Percentiles rank a stretch among this genome's conserved stretches.
Evolutionary conservation across 1,139 yeast genomes (phyloP).

Genomic region (Sugiyamaella paludigena): DNA sequence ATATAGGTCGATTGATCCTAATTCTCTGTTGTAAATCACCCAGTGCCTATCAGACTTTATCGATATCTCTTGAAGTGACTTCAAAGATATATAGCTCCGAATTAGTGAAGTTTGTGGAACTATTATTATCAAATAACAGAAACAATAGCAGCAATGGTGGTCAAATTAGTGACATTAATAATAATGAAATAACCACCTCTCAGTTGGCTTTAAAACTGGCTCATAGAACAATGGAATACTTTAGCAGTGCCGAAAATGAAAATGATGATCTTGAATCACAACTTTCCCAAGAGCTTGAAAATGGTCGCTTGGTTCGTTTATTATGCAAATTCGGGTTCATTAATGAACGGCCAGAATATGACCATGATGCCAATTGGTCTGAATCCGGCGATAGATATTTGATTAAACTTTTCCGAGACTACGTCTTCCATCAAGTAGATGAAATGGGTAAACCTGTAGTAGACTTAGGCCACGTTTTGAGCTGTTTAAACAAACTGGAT

Average conservation of each 20-base stretch:
- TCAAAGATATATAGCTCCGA: slow-evolving; percentile 21
- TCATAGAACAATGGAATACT: slow-evolving; percentile 25
- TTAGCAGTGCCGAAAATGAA: slow-evolving; percentile 54
- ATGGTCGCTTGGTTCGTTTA: slow-evolving; percentile 80
- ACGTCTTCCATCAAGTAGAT: slow-evolving; percentile 79
- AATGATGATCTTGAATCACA: slow-evolving; percentile 67
- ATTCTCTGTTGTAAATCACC: slow-evolving; percentile 47
- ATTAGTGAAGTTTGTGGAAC: slow-evolving; percentile 22
- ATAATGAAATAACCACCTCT: slow-evolving; percentile 8
- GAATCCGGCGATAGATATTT: slow-evolving; percentile 78
- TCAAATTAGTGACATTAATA: slow-evolving; percentile 7
- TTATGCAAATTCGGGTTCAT: slow-evolving; percentile 78
- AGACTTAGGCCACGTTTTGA: slow-evolving; percentile 79
- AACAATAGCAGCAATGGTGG: not conserved
- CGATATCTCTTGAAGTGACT: slow-evolving; percentile 23
- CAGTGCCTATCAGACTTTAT: slow-evolving; percentile 26
- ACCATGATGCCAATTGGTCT: slow-evolving; percentile 59
- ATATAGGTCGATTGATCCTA: slow-evolving; percentile 59
- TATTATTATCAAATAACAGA: slow-evolving; percentile 14
- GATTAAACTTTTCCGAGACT: slow-evolving; percentile 75
- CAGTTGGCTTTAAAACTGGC: slow-evolving; percentile 26
- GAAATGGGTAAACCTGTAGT: slow-evolving; percentile 73
- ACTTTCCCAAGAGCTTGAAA: slow-evolving; percentile 74
- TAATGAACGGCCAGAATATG: slow-evolving; percentile 69
- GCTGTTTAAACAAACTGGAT: slow-evolving; percentile 81